A percentile compares a stretch with the other conserved stretches of the same genome.
Conservation (phyloP, 148 eudicot species). For the Rhododendron ferrugineum region DNA sequence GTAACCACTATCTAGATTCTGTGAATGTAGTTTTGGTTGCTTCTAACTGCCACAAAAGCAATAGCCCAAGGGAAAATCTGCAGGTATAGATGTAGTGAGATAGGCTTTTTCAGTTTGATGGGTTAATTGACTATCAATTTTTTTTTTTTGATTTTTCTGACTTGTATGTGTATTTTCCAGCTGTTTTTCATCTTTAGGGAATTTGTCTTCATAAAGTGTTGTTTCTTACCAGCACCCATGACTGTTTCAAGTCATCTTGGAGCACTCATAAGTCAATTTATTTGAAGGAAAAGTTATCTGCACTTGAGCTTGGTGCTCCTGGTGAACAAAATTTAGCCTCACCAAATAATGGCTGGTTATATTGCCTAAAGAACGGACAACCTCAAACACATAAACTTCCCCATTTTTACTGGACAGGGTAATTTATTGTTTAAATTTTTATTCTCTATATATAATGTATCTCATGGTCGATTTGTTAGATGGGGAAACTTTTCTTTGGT, state of each 20-base stretch:
- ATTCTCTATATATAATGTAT: background rate
- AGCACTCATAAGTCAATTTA: conserved; percentile 66
- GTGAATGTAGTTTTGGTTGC: too few species aligned
- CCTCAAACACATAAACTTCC: conserved; percentile 71
- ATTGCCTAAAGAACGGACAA: conserved; percentile 89
- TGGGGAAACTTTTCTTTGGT: background rate
- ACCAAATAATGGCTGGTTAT: conserved; percentile 66
- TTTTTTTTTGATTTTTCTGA: background rate
- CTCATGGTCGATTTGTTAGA: background rate
- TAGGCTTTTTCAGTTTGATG: background rate
- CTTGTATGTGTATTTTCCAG: background rate
- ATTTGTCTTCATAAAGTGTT: conserved; percentile 13
- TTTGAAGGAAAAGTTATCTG: too few species aligned
- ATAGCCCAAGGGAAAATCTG: background rate
- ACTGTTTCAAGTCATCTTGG: conserved; percentile 96
- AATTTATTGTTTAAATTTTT: conserved; percentile 12
- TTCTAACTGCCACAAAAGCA: background rate
- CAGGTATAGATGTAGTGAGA: background rate
- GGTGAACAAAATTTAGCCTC: conserved; percentile 32
- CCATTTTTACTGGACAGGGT: conserved; percentile 94
- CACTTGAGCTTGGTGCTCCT: too few species aligned
- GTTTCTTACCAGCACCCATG: conserved; percentile 64
- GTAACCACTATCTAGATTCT: too few species aligned
- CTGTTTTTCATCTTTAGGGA: background rate
- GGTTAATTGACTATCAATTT: background rate